These are phyloP conservation scores for Xylaria arbuscula DNA, from an alignment of 2,329 filamentous ascomycete genomes.

Conservation along the genomic window DNA sequence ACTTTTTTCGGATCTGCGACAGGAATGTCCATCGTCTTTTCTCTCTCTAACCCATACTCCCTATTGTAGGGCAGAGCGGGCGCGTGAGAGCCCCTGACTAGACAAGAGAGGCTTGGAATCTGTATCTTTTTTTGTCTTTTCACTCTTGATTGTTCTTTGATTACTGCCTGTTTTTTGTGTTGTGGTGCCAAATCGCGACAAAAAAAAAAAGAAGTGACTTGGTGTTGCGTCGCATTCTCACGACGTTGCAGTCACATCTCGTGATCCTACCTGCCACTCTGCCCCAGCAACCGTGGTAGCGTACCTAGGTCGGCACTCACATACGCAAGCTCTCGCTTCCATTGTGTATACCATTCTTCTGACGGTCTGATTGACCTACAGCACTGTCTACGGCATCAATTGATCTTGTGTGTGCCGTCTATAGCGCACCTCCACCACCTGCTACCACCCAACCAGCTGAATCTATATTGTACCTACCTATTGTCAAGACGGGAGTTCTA, in stretches of 20 bases:
- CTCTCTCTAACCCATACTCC: background rate
- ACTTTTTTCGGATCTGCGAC: background rate
- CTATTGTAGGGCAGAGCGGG: background rate
- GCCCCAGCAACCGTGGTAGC: no score
- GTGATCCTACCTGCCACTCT: background rate
- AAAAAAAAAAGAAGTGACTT: background rate
- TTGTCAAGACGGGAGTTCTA: no score
- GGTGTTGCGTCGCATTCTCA: constrained; percentile 3
- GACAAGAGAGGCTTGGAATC: background rate
- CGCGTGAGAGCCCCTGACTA: constrained; percentile 1
- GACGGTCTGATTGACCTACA: background rate
- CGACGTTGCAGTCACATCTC: background rate
- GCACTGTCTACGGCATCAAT: background rate
- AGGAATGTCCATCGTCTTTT: background rate
- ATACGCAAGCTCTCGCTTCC: no score
- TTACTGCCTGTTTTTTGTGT: background rate
- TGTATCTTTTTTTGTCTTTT: background rate
- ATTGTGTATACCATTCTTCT: no score
- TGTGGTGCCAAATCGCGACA: background rate
- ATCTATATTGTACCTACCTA: no score
- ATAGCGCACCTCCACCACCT: background rate
- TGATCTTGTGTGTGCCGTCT: background rate
- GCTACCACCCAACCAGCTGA: background rate
- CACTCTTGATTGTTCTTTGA: background rate
- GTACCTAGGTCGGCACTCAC: no score